phyloP scores from a whole-genome alignment of 2,329 filamentous ascomycete species.

The Rhexocercosporidium sp. region DNA sequence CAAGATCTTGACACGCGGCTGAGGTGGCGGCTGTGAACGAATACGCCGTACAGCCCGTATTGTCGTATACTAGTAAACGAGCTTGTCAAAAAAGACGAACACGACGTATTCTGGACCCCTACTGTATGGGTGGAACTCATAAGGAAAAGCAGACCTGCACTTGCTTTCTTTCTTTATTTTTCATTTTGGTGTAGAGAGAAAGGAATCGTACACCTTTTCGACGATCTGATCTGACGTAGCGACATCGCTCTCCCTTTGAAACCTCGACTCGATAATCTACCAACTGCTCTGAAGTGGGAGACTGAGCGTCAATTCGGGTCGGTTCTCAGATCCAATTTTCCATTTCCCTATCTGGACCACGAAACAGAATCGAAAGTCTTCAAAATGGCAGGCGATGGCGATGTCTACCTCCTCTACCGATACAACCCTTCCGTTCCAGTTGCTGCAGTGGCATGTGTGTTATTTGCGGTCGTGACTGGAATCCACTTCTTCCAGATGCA shows the following conservation, averaged over 20 bases:
- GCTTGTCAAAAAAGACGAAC: not conserved
- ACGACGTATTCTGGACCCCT: not conserved
- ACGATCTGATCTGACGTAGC: too few species aligned
- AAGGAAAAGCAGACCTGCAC: not conserved
- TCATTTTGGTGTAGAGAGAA: too few species aligned
- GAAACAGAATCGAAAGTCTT: too few species aligned
- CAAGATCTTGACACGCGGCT: not conserved
- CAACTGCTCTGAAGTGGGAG: too few species aligned
- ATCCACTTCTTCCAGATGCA: conserved; percentile 47
- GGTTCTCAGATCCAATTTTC: too few species aligned
- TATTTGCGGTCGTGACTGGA: not conserved
- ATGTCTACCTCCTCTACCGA: not conserved
- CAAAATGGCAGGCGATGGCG: too few species aligned
- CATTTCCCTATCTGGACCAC: too few species aligned
- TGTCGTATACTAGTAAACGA: not conserved
- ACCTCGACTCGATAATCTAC: too few species aligned
- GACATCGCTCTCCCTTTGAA: too few species aligned
- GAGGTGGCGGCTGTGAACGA: not conserved
- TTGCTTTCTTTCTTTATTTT: not conserved
- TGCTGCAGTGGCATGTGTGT: not conserved
- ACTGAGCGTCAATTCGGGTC: too few species aligned
- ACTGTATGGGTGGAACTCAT: not conserved
- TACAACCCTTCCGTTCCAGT: not conserved
- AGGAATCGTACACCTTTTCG: too few species aligned
- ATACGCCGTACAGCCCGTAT: not conserved